A percentile compares a stretch with the other conserved stretches of the same genome.
Evolutionary conservation across 2,329 filamentous ascomycete genomes (phyloP).

Genomic region (Stagonosporopsis vannaccii): DNA sequence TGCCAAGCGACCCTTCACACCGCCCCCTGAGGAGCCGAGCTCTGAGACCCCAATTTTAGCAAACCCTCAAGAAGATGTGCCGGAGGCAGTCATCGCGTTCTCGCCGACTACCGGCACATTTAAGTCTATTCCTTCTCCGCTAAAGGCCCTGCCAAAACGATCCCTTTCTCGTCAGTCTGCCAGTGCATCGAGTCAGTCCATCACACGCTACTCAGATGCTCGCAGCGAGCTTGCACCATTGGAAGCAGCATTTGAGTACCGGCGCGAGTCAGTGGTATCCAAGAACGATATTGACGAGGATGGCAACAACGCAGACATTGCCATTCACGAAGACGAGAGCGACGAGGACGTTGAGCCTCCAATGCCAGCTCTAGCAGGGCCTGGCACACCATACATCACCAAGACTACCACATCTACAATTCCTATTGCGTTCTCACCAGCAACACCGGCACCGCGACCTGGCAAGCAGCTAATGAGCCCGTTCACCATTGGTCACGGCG

Average conservation of each 20-base stretch:
- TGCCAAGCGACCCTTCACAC: slow-evolving; percentile 30
- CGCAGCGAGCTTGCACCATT: slow-evolving; percentile 22
- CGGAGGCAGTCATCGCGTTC: slow-evolving; percentile 40
- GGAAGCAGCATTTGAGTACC: slow-evolving; percentile 20
- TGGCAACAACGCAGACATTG: slow-evolving; percentile 29
- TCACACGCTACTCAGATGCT: slow-evolving; percentile 32
- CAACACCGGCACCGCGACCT: slow-evolving; percentile 43
- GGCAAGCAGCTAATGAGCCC: slow-evolving; percentile 38
- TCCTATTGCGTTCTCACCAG: slow-evolving; percentile 55
- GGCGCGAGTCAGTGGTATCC: slow-evolving; percentile 6
- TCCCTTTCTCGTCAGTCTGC: slow-evolving; percentile 18
- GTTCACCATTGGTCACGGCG: slow-evolving; percentile 47
- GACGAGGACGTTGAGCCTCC: slow-evolving; percentile 37
- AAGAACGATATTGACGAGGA: slow-evolving; percentile 8
- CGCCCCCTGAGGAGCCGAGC: slow-evolving; percentile 26
- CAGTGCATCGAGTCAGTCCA: slow-evolving; percentile 26
- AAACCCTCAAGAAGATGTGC: slow-evolving; percentile 15
- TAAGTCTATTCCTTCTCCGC: slow-evolving; percentile 41
- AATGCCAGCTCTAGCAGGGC: slow-evolving; percentile 33
- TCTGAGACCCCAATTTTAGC: slow-evolving; percentile 21
- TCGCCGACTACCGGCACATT: slow-evolving; percentile 51
- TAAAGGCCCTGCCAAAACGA: slow-evolving; percentile 30
- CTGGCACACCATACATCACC: slow-evolving; percentile 42
- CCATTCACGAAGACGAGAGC: slow-evolving; percentile 46
- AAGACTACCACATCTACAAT: slow-evolving; percentile 57